Percentiles rank a stretch among this genome's conserved stretches.
Conservation (phyloP, 345 rosid species). For the Eutrema japonicum region DNA sequence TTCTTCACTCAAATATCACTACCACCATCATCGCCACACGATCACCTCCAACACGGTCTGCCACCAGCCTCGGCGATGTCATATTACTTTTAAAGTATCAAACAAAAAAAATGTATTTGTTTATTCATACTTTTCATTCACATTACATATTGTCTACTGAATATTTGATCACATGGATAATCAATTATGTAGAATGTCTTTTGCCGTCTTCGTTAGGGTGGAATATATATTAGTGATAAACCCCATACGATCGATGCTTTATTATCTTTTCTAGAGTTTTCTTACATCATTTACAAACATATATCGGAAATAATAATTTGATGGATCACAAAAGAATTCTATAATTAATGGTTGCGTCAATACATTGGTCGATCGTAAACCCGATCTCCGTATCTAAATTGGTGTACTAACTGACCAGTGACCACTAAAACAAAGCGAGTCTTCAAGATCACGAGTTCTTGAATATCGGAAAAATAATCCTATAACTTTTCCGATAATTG, state of each 20-base stretch:
- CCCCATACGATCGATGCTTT: conserved; percentile 30
- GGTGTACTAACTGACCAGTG: neutral
- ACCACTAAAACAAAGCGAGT: neutral
- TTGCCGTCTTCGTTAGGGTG: conserved; percentile 10
- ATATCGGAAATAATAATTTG: neutral
- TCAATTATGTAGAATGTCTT: conserved; percentile 1
- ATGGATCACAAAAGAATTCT: neutral
- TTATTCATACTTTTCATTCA: conserved; percentile 7
- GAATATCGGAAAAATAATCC: neutral
- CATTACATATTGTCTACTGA: neutral
- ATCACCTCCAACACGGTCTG: neutral
- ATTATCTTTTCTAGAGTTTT: conserved; percentile 18
- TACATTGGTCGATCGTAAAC: neutral
- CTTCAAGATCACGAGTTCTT: neutral
- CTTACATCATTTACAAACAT: neutral
- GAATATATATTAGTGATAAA: conserved; percentile 8
- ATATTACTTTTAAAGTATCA: conserved; percentile 8
- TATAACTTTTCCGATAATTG: neutral
- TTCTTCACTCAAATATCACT: neutral
- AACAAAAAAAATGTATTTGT: neutral
- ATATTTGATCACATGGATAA: conserved; percentile 6
- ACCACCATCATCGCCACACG: neutral
- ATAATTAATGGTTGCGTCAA: neutral
- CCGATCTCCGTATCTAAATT: neutral
- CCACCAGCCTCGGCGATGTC: neutral